Evolutionary conservation across 768 basidiomycete genomes (phyloP).

Genomic region (Leccinum imitatum): DNA sequence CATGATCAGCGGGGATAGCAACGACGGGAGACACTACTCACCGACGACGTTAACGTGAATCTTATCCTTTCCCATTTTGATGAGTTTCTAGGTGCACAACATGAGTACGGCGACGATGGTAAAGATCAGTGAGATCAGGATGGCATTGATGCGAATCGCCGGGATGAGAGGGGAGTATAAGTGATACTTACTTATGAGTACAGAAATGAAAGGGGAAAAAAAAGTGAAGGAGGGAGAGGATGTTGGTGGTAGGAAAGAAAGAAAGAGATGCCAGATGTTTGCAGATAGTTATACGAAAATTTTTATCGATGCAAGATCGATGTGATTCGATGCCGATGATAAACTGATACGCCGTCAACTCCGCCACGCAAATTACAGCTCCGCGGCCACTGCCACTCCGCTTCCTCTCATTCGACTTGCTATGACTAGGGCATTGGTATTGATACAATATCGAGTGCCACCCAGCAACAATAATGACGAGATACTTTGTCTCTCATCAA

Average conservation of each 20-base stretch:
- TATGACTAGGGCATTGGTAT: background rate
- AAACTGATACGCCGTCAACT: slow-evolving; percentile 50
- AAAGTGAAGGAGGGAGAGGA: slow-evolving; percentile 29
- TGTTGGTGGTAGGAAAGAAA: slow-evolving; percentile 38
- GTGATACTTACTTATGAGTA: slow-evolving; percentile 43
- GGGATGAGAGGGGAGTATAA: slow-evolving; percentile 16
- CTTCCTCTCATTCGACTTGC: background rate
- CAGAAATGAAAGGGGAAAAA: slow-evolving; percentile 38
- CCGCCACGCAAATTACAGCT: slow-evolving; percentile 21
- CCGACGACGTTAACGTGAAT: slow-evolving; percentile 97
- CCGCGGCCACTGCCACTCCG: slow-evolving; percentile 5
- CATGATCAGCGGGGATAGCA: slow-evolving; percentile 25
- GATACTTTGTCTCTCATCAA: slow-evolving; percentile 9
- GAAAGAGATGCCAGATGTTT: slow-evolving; percentile 41
- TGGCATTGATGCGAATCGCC: slow-evolving; percentile 17
- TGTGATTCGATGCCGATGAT: slow-evolving; percentile 48
- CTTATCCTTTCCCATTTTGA: slow-evolving; percentile 96
- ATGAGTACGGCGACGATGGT: slow-evolving; percentile 24
- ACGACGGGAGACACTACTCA: slow-evolving; percentile 41
- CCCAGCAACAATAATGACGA: slow-evolving; percentile 5
- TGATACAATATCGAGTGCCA: slow-evolving; percentile 12
- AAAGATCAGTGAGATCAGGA: slow-evolving; percentile 23
- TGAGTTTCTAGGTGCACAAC: slow-evolving; percentile 42
- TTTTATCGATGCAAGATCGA: slow-evolving; percentile 69
- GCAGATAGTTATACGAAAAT: slow-evolving; percentile 63